Base-by-base conservation (phyloP, 352 stramenopile species). In the Globisporangium paddicum region DNA sequence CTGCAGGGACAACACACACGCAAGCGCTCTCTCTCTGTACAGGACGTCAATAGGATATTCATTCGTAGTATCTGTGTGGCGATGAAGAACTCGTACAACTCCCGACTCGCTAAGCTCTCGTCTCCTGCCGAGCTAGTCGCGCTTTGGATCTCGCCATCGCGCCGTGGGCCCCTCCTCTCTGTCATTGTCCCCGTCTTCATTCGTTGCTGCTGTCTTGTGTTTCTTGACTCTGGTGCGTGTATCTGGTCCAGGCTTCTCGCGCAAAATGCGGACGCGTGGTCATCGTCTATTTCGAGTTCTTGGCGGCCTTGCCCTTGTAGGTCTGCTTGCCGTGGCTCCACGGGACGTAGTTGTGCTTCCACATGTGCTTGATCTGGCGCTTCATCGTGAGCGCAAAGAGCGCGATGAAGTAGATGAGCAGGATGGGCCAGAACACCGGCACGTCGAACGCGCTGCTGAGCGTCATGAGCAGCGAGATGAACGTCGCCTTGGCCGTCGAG, bases 361-460 rank as follows among this genome's bases (percentile, higher is more conserved):
- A 98, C 97, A 99, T 99, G 79, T 99, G 97, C 73, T 97, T 94
- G 77, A 99, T 98, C 85, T 99, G 96, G 69, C 95, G 88, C 82
- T 99, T 99, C 96, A 99, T 99, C 19, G 97, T 99, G 67, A 99
- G 87, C 75, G 98, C 92, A 69, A 99, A 99, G 18, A 99, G 84
- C 53, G 98, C 86, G 67, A 98, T 95, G 74, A 99, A 99, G 85
- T 99, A 99, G 62, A 99, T 82, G 28, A 99, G 75, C 58, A 99
- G 70, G 68, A 99, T 99, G 19, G 97, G 97, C 97, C 97, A 99
- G 77, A 99, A 99, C 7, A 99, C 97, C 0, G 96, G 97, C 48
- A 99, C 79, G 82, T 99, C 96, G 73, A 99, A 99, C 34, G 98
- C 78, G 41, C 79, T 89, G 79, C 98, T 99, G 62, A 99, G 98